A percentile compares a stretch with the other conserved stretches of the same genome.
Conservation (phyloP, 768 basidiomycete species). For the Termitomyces sp. region DNA sequence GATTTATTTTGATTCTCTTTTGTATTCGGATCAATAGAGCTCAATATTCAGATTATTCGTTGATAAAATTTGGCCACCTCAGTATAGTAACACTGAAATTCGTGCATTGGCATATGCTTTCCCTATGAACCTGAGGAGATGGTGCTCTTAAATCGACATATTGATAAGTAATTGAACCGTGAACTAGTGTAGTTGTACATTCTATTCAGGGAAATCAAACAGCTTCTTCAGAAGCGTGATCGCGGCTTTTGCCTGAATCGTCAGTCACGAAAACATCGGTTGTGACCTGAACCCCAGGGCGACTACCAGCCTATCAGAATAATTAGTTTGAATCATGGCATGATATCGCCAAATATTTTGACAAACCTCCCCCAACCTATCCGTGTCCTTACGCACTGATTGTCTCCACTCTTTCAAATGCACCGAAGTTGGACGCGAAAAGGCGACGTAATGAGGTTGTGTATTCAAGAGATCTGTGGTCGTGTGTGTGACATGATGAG, state of each 20-base stretch:
- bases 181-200: too few species aligned
- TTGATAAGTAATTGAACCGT: too few species aligned
- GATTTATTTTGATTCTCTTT: neutral
- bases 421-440: constrained; percentile 12
- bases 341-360: neutral
- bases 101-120: too few species aligned
- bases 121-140: too few species aligned
- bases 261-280: constrained; percentile 7
- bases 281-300: constrained; percentile 2
- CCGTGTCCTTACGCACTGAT: neutral
- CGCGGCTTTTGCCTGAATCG: neutral
- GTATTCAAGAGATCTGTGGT: constrained; percentile 4
- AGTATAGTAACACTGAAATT: neutral
- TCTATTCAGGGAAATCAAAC: neutral
- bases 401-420: constrained; percentile 10
- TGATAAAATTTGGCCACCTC: neutral
- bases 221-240: neutral
- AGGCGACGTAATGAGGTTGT: neutral
- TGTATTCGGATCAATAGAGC: neutral
- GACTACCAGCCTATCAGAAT: neutral
- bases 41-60: neutral
- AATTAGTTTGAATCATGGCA: neutral
- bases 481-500: neutral
- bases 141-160: too few species aligned
- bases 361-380: neutral